phyloP scores from a whole-genome alignment of 352 stramenopile genomes.

The Plasmopara halstedii region DNA sequence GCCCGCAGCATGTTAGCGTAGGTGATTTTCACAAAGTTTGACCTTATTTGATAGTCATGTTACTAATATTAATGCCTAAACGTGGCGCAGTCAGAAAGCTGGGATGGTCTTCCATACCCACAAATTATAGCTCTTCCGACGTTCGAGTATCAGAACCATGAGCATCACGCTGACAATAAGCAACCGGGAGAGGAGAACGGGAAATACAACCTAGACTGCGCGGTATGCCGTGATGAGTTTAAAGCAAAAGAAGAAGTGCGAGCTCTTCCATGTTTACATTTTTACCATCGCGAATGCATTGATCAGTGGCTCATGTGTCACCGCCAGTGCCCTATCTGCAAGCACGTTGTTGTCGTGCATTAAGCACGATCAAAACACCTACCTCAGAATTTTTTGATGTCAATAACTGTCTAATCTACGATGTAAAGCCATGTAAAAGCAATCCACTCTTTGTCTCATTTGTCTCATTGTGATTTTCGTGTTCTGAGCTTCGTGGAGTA shows the following conservation, averaged over 20 bases:
- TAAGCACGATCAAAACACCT: slow-evolving; percentile 8
- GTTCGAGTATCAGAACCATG: slow-evolving; percentile 61
- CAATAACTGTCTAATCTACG: neutral
- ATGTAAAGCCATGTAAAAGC: too few relatives aligned
- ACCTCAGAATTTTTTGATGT: neutral
- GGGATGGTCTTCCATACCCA: slow-evolving; percentile 72
- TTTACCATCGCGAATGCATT: slow-evolving; percentile 87
- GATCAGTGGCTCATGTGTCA: slow-evolving; percentile 86
- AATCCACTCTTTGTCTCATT: too few relatives aligned
- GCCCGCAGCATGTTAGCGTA: slow-evolving; percentile 72
- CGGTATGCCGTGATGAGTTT: slow-evolving; percentile 82
- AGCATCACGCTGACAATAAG: slow-evolving; percentile 18
- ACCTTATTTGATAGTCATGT: slow-evolving; percentile 1
- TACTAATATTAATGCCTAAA: slow-evolving; percentile 3
- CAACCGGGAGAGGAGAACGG: slow-evolving; percentile 23
- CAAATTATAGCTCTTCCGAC: slow-evolving; percentile 76
- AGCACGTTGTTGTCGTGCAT: slow-evolving; percentile 74
- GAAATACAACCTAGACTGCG: slow-evolving; percentile 67
- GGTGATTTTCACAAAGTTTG: slow-evolving; percentile 2
- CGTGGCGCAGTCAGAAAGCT: slow-evolving; percentile 38
- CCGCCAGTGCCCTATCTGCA: slow-evolving; percentile 82
- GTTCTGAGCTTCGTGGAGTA: too few relatives aligned
- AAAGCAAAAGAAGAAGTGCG: slow-evolving; percentile 67
- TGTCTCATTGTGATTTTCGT: too few relatives aligned
- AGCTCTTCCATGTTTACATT: slow-evolving; percentile 78